Evolutionary conservation across 345 rosid species (phyloP), one percentile per base, ranked within the genome.

Genomic region (Turnera subulata): DNA sequence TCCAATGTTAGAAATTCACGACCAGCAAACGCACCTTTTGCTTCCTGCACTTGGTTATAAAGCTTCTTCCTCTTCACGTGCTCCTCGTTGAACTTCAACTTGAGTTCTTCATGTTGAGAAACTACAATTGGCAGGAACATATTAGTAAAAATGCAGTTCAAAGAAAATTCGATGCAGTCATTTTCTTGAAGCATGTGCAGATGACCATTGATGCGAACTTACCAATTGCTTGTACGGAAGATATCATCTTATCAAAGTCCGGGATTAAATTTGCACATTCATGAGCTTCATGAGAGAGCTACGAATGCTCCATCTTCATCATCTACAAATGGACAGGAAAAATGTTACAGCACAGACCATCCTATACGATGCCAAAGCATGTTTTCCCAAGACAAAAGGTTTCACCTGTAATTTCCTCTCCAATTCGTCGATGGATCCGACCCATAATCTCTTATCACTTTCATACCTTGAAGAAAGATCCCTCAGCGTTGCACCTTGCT

Each of bases 371-470:
- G 45, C 0, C 22, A 11, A 9, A 53, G 38, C 55, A 44, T 15
- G 21, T 35, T 12, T 7, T n/a, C n/a, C n/a, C n/a, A n/a, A 15
- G 5, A n/a, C 11, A 25, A 51, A 11, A 5, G 16, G 15, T 33
- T 40, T 49, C 46, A 78, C 82, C 76, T 61, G 54, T 19, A 73
- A 26, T 71, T 78, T 64, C 54, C 44, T 64, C 22, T 65, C 59
- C 52, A 78, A 20, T 45, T 64, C 58, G 18, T 46, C 42, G 21
- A 73, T 50, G 15, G 74, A 68, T 40, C 51, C 32, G 53, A 26
- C 51, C 73, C 81, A 70, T 26, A 29, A 47, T 40, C 40, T 61
- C 63, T 60, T 77, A 61, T 70, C 73, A 23, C 16, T 15, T 55
- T 70, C 71, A 48, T 73, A 70, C 46, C 22, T 63, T 33, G 29